Evolutionary conservation across 2,329 filamentous ascomycete genomes (phyloP), one percentile per base, ranked within the genome.

Genomic region (Emmonsia crescens): DNA sequence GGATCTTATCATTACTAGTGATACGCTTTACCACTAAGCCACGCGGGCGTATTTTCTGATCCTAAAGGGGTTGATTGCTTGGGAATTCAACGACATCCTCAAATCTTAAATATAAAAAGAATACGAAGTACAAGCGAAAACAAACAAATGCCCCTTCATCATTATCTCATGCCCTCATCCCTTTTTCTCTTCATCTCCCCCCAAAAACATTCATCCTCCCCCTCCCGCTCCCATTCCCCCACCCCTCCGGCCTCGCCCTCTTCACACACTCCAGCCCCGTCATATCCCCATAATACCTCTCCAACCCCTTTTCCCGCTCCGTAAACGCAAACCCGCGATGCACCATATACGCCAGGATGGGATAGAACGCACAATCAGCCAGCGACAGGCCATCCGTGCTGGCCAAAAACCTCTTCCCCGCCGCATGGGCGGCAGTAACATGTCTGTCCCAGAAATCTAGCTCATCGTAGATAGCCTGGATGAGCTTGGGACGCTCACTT

Each of bases 1-100:
- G 59, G 60, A 63, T 61, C 62, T 63, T 59, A 58, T 63, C 59
- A 63, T 63, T 63, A 63, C 62, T 63, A 63, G 62, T 63, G 59
- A 63, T 58, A 59, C 62, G 62, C 62, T 61, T 61, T 63, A 63
- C 62, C 62, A 63, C 56, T 63, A 57, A 61, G 62, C 62, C 59
- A 63, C 61, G 62, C 62, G 59, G 57, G 62, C 62, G 49, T 63
- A 44, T n/a, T 48, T 46, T 24, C 27, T 56, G n/a, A 29, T 2
- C 4, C 24, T 9, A 3, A 16, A 3, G 0, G 6, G 1, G 48
- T 2, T 0, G n/a, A 46, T 29, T 52, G 46, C n/a, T n/a, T n/a
- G n/a, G n/a, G n/a, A n/a, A n/a, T 19, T 49, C 21, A 38, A 19
- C 48, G 16, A 14, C 36, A 12, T 14, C 10, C 5, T 4, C 36